Base-by-base conservation (phyloP, 768 basidiomycete genomes). In the Exidia glandulosa region DNA sequence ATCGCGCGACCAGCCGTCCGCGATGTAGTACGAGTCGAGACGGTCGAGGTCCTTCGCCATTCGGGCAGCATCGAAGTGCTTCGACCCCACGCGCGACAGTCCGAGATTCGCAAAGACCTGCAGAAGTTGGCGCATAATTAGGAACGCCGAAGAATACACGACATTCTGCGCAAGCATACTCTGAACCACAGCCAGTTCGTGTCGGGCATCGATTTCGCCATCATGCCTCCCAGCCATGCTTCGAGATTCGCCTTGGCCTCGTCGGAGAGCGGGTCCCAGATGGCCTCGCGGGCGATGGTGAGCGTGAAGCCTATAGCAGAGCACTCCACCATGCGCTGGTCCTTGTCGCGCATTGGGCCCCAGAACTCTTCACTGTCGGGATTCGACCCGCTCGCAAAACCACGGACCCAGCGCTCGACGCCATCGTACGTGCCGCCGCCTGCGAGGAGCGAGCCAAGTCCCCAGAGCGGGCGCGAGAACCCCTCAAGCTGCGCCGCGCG, bases 111-210 rank as follows among this genome's bases (percentile, higher is more conserved):
- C 83, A 65, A 88, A 88, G 0, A 87, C 83, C 83, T 86, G 57
- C 52, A n/a, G n/a, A n/a, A n/a, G n/a, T n/a, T n/a, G n/a, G n/a
- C n/a, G n/a, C n/a, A n/a, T n/a, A n/a, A n/a, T n/a, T n/a, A n/a
- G n/a, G n/a, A n/a, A n/a, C n/a, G n/a, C n/a, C n/a, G n/a, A n/a
- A n/a, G n/a, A n/a, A 30, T 59, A 32, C 59, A 60, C 32, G 12
- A 45, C 30, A 33, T 34, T 32, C 14, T 54, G 55, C 47, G 33
- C 52, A 36, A 57, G 45, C 80, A 48, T 60, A 83, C 86, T 60
- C 87, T 77, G 72, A 89, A 89, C 87, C 87, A 89, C 5, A 90
- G 75, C 86, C 87, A 88, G 66, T 89, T 89, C 6, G 87, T 88
- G 67, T 88, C 86, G 29, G 87, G 86, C 86, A 89, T 88, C 62